Evolutionary conservation across 2,329 filamentous ascomycete species (phyloP).

Genomic region (Claviceps sp.): DNA sequence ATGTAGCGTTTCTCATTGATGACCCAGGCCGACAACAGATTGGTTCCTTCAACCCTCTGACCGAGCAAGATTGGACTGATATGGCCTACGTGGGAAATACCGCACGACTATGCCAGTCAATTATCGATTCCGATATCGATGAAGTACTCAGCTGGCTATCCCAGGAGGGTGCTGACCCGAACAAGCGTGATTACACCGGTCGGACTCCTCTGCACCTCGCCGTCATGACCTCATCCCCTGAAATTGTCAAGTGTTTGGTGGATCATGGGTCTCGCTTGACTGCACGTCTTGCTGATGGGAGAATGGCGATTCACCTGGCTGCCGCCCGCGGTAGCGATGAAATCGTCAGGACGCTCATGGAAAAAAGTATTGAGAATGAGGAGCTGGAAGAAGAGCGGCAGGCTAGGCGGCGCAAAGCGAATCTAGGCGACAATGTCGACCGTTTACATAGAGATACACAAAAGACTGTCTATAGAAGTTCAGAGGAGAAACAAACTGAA

Average conservation of each 20-base stretch:
- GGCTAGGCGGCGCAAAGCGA: slow-evolving; percentile 31
- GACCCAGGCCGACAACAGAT: slow-evolving; percentile 66
- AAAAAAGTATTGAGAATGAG: slow-evolving; percentile 63
- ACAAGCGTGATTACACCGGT: slow-evolving; percentile 65
- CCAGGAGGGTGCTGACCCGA: slow-evolving; percentile 55
- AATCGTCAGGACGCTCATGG: slow-evolving; percentile 60
- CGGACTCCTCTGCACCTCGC: slow-evolving; percentile 70
- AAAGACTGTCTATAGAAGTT: neutral
- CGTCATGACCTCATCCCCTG: slow-evolving; percentile 50
- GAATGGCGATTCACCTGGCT: slow-evolving; percentile 72
- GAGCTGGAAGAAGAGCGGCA: slow-evolving; percentile 48
- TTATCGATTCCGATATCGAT: slow-evolving; percentile 59
- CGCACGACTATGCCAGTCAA: slow-evolving; percentile 63
- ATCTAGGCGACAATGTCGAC: slow-evolving; percentile 8
- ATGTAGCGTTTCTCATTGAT: slow-evolving; percentile 62
- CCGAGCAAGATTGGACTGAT: slow-evolving; percentile 74
- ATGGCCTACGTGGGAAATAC: slow-evolving; percentile 84
- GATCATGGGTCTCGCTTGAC: slow-evolving; percentile 60
- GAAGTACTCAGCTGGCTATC: slow-evolving; percentile 56
- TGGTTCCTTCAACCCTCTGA: slow-evolving; percentile 65
- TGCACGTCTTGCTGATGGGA: slow-evolving; percentile 63
- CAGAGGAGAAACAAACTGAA: slow-evolving; percentile 2
- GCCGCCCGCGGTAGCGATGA: slow-evolving; percentile 53
- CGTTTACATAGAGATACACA: slow-evolving; percentile 6
- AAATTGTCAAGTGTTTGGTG: slow-evolving; percentile 59